These are phyloP conservation scores for Carallia brachiata DNA, from an alignment of 345 rosid species.

Conservation along the genomic window DNA sequence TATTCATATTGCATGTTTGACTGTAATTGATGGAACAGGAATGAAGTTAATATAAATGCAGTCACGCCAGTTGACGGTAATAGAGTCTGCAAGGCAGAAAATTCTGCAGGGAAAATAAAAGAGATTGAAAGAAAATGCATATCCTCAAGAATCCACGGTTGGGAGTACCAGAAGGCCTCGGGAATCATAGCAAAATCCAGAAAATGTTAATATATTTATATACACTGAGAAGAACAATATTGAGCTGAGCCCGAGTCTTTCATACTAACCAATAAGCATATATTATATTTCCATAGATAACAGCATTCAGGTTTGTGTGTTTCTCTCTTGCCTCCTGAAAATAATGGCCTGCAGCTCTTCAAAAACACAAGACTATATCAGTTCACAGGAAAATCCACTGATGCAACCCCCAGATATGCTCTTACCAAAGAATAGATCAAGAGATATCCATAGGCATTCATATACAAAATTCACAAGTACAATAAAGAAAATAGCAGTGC, in stretches of 20 bases:
- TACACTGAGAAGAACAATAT: neutral
- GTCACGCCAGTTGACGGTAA: neutral
- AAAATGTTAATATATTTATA: neutral
- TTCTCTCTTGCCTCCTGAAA: slow-evolving; percentile 74
- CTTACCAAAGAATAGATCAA: neutral
- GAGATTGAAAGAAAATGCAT: too few species aligned
- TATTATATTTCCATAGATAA: slow-evolving; percentile 83
- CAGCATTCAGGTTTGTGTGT: slow-evolving; percentile 61
- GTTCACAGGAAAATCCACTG: slow-evolving; percentile 6
- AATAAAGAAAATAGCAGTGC: too few species aligned
- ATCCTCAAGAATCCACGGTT: too few species aligned
- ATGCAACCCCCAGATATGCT: slow-evolving; percentile 1
- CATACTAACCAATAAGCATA: slow-evolving; percentile 78
- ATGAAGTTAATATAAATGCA: slow-evolving; percentile 12
- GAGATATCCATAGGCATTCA: neutral
- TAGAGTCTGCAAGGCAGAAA: neutral
- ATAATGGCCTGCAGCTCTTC: slow-evolving; percentile 98
- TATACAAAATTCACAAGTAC: neutral
- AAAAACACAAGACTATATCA: slow-evolving; percentile 45
- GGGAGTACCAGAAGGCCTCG: too few species aligned
- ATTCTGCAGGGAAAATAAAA: too few species aligned
- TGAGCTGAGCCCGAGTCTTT: neutral
- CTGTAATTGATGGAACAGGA: slow-evolving; percentile 36
- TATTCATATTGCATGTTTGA: slow-evolving; percentile 72
- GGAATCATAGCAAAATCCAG: neutral